Base-by-base conservation (phyloP, 768 basidiomycete genomes). In the Mrakia blollopis region DNA sequence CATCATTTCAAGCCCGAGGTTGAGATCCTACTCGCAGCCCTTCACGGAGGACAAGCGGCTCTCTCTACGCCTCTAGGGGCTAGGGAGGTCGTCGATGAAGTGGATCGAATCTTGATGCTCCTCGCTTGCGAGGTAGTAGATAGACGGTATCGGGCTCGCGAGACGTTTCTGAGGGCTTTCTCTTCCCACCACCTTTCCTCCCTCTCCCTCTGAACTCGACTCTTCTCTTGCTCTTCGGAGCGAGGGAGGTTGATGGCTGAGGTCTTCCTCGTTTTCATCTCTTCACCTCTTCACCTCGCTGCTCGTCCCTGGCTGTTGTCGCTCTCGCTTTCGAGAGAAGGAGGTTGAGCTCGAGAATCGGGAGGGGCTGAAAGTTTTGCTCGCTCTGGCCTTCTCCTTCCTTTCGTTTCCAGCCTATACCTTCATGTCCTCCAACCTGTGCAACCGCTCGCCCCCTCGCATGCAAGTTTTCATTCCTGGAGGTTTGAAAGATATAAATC, bases 101-200 rank as follows among this genome's bases (percentile, higher is more conserved):
- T 63, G 65, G 65, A 68, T 68, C 65, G 65, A 68, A 3, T 68
- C 65, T 39, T 68, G 65, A 68, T 68, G 35, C 65, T 68, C 35
- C 65, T 68, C 65, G 65, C 65, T 68, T 68, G 65, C 65, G 65
- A 68, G 65, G 65, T 41, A 68, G 65, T n/a, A 18, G 65, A 68
- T 68, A 39, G 65, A 68, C 35, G 65, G 65, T 44, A 68, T 68
- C 65, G 65, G 65, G 65, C 21, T 39, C 65, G 25, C 44, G 65
- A 21, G 35, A 37, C 35, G 5, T 68, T 18, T 68, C 65, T 68
- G 65, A 68, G 16, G 16, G 39, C 39, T 25, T 68, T 35, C 35
- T 8, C 65, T 28, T 28, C 65, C 0, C n/a, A n/a, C n/a, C n/a
- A n/a, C n/a, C 6, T 23, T 23, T 39, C 35, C 39, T 8, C 37